phyloP scores from a whole-genome alignment of 1,139 yeast species.

The Candida pseudoviswanathii region DNA sequence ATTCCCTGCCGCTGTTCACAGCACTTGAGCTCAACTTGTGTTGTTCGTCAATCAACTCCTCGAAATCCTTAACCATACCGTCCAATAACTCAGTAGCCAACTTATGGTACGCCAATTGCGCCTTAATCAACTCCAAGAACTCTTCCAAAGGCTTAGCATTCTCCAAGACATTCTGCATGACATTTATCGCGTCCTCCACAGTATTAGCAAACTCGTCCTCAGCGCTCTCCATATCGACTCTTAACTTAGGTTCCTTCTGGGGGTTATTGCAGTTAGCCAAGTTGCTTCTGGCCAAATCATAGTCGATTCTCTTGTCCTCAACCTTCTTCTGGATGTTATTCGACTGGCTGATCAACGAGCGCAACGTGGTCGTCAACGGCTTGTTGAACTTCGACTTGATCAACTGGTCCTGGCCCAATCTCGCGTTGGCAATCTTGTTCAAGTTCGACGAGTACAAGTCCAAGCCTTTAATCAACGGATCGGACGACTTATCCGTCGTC shows the following conservation, averaged over 20 bases:
- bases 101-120: constrained; percentile 84
- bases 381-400: constrained; percentile 71
- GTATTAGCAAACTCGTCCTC: constrained; percentile 92
- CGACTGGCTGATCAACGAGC: constrained; percentile 66
- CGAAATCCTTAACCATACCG: constrained; percentile 66
- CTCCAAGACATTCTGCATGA: constrained; percentile 81
- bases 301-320: constrained; percentile 74
- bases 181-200: constrained; percentile 84
- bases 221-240: constrained; percentile 79
- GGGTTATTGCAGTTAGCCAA: constrained; percentile 71
- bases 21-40: constrained; percentile 23
- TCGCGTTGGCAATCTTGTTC: constrained; percentile 77
- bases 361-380: constrained; percentile 64
- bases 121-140: constrained; percentile 68
- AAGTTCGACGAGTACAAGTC: constrained; percentile 46
- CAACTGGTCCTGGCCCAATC: constrained; percentile 80
- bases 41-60: constrained; percentile 56
- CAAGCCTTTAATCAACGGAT: constrained; percentile 46
- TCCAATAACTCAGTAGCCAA: constrained; percentile 71
- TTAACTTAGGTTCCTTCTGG: constrained; percentile 70
- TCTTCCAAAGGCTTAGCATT: constrained; percentile 73
- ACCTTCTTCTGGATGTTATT: constrained; percentile 74
- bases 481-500: constrained; percentile 49
- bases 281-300: constrained; percentile 74
- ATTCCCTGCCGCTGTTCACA: constrained; percentile 29